Percentiles rank a stretch among this genome's conserved stretches.
Evolutionary conservation across 441 rosid species (phyloP).

Genomic region (Aquilaria agallochum): DNA sequence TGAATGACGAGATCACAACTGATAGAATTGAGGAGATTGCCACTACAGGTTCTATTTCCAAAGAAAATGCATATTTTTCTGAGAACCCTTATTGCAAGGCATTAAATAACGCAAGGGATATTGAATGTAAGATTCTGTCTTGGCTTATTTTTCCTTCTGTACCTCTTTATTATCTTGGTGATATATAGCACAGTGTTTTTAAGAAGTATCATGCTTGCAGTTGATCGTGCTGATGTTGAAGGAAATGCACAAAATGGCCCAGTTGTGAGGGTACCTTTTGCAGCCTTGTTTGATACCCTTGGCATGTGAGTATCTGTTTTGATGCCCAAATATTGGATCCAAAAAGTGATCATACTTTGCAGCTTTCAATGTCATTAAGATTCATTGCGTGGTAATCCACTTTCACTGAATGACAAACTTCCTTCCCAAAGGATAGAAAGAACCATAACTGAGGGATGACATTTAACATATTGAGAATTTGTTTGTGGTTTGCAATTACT

Average conservation of each 20-base stretch:
- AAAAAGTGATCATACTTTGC: too few species aligned
- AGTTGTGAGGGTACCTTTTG: conserved; percentile 81
- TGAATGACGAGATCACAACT: conserved; percentile 48
- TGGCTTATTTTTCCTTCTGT: conserved; percentile 8
- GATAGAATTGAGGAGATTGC: conserved; percentile 67
- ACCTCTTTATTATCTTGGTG: conserved; percentile 8
- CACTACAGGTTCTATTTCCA: conserved; percentile 55
- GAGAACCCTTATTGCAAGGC: conserved; percentile 89
- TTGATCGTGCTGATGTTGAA: conserved; percentile 85
- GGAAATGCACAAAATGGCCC: conserved; percentile 58
- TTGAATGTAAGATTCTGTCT: conserved; percentile 65
- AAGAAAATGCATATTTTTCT: conserved; percentile 47
- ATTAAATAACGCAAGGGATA: conserved; percentile 80
- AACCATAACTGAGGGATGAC: too few species aligned
- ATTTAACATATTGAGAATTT: too few species aligned
- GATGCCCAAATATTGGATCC: conserved; percentile 3
- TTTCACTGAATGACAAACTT: too few species aligned
- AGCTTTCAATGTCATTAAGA: background rate
- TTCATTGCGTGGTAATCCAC: background rate
- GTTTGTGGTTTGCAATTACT: too few species aligned
- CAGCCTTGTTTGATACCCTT: conserved; percentile 88
- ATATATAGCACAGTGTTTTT: conserved; percentile 8
- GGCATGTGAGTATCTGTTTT: conserved; percentile 66
- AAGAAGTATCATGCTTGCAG: conserved; percentile 40
- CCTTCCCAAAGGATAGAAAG: too few species aligned